Base-by-base conservation (phyloP, 441 rosid species). In the California macrophylla region DNA sequence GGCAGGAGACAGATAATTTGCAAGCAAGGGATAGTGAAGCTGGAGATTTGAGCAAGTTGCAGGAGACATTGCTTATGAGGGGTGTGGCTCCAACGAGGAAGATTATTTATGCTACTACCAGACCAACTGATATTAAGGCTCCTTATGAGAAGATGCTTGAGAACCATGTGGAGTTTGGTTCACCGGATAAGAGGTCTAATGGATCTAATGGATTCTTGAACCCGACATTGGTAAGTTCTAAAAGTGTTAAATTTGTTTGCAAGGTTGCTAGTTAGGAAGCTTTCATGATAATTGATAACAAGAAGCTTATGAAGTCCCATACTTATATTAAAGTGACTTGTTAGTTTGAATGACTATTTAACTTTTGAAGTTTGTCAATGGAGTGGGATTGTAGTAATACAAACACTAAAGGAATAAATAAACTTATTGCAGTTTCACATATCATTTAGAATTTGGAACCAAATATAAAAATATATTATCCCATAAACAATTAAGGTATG, bases 91-190 rank as follows among this genome's bases (percentile, higher is more conserved):
- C 96, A 0, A 91, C 92, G 3, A 93, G 75, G 77, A 87, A 83
- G 73, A 79, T 91, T 79, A 83, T 91, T 32, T 91, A 82, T 72
- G 89, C 95, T 2, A 91, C 98, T 2, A 93, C 92, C 0, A 80
- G 97, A 74, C 98, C 98, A 0, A 72, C 45, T 3, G 98, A 94
- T 75, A 91, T 94, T 45, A 94, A 90, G 83, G 79, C 98, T 54
- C 98, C 98, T 0, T 94, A 94, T 28, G 98, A 90, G 85, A 91
- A 91, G 75, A 94, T 94, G 98, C 85, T 94, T 4, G 97, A 84
- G 78, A 91, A 94, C 81, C 80, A 85, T 68, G 98, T 94, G 36
- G 91, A 88, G 70, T 94, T 94, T 5, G 97, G 99, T 3, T 94
- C 99, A 10, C 99, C 99, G 0, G 97, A 94, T 81, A 92, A 87